Evolutionary conservation across 2,329 filamentous ascomycete species (phyloP).

Genomic region (Trichoderma pleuroti): DNA sequence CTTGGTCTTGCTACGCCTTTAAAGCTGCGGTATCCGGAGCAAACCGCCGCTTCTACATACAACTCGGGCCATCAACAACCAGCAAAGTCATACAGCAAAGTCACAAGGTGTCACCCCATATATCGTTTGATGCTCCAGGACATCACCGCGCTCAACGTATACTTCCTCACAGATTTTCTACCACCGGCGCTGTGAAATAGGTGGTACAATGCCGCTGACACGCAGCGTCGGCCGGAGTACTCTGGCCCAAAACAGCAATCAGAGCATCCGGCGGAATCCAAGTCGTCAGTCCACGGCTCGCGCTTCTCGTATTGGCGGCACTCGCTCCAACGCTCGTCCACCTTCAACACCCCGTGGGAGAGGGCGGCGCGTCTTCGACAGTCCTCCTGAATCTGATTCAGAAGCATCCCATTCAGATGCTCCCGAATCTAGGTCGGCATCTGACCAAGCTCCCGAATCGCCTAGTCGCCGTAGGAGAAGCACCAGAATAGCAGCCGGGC

Average conservation of each 20-base stretch:
- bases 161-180: not conserved
- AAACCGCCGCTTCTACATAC: not conserved
- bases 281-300: slow-evolving; percentile 5
- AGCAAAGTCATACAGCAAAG: not conserved
- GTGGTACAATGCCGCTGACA: slow-evolving; percentile 29
- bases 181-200: not conserved
- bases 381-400: not conserved
- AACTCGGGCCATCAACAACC: not conserved
- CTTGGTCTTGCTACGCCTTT: not conserved
- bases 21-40: not conserved
- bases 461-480: not conserved
- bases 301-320: not conserved
- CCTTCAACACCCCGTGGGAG: not conserved
- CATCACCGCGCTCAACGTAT: not conserved
- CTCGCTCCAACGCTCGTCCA: not conserved
- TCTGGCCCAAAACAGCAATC: slow-evolving; percentile 24
- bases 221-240: slow-evolving; percentile 25
- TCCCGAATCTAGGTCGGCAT: not conserved
- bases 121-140: not conserved
- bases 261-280: slow-evolving; percentile 21
- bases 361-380: not conserved
- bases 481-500: not conserved
- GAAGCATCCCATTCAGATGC: not conserved
- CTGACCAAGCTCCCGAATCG: not conserved
- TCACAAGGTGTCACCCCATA: not conserved